A percentile compares a stretch with the other conserved stretches of the same genome.
These are phyloP conservation scores for Dendrocalamus latiflorus DNA, from an alignment of 202 grass and related monocot species.

Conservation along the genomic window DNA sequence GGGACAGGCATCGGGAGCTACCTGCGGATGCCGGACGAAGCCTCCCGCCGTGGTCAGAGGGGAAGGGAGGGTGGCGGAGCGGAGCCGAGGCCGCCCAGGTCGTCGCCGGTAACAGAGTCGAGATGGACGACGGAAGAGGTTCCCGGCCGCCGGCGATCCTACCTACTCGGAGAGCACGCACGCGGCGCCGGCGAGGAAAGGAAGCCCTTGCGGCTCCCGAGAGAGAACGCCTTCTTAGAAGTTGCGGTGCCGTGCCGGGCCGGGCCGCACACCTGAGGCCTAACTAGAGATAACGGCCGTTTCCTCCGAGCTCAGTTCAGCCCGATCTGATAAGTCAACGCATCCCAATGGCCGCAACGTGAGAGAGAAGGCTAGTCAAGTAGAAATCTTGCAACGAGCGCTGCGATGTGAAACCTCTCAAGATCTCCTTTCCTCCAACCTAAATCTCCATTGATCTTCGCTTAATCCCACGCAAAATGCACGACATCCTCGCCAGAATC, in stretches of 20 bases:
- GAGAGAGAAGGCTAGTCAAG: not conserved
- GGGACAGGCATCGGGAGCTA: not conserved
- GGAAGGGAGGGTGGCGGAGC: not conserved
- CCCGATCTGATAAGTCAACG: too few relatives aligned
- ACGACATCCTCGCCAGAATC: conserved; percentile 5
- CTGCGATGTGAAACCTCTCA: too few relatives aligned
- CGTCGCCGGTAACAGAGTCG: not conserved
- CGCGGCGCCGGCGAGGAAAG: not conserved
- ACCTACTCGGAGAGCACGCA: too few relatives aligned
- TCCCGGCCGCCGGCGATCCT: not conserved
- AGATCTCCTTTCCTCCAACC: not conserved
- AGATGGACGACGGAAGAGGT: not conserved
- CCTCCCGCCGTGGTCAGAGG: not conserved
- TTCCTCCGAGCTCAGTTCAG: not conserved
- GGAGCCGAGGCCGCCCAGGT: not conserved
- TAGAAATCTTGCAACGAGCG: too few relatives aligned
- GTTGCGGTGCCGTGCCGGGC: not conserved
- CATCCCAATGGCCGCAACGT: too few relatives aligned
- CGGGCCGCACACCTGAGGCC: not conserved
- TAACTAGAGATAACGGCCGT: not conserved
- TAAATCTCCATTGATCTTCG: too few relatives aligned
- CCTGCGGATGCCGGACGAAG: conserved; percentile 17
- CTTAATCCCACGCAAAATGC: conserved; percentile 9
- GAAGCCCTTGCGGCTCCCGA: not conserved
- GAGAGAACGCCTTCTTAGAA: too few relatives aligned